Conservation (phyloP, 2,329 filamentous ascomycete species). For the Sporothrix globosa region DNA sequence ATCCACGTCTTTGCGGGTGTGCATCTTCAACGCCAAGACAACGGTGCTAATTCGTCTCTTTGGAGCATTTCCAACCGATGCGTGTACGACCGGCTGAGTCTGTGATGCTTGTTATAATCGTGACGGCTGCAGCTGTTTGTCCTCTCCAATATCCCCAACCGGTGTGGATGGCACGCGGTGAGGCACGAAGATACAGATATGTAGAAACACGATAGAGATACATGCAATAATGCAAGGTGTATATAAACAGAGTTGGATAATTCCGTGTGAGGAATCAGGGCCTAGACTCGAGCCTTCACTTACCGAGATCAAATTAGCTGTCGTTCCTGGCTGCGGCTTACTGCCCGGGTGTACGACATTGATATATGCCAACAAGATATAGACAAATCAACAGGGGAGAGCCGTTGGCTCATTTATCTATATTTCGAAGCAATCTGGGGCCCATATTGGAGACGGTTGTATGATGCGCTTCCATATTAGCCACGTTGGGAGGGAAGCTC, state of each 20-base stretch:
- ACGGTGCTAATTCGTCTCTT: neutral
- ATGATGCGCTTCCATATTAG: conserved; percentile 2
- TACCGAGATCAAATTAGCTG: conserved; percentile 6
- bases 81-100: neutral
- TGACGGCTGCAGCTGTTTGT: conserved; percentile 13
- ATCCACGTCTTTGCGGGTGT: neutral
- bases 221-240: conserved; percentile 15
- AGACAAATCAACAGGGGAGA: too few species aligned
- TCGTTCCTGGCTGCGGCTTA: neutral
- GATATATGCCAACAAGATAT: neutral
- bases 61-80: conserved; percentile 6
- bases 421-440: neutral
- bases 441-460: neutral
- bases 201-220: neutral
- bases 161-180: neutral
- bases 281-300: neutral
- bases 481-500: neutral
- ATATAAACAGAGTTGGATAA: neutral
- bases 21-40: neutral
- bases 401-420: neutral
- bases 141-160: too few species aligned
- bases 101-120: neutral
- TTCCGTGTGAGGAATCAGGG: neutral
- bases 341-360: neutral
- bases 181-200: neutral